Base-by-base conservation (phyloP, 225 moss, liverwort and hornwort genomes). In the Neckera pumila region DNA sequence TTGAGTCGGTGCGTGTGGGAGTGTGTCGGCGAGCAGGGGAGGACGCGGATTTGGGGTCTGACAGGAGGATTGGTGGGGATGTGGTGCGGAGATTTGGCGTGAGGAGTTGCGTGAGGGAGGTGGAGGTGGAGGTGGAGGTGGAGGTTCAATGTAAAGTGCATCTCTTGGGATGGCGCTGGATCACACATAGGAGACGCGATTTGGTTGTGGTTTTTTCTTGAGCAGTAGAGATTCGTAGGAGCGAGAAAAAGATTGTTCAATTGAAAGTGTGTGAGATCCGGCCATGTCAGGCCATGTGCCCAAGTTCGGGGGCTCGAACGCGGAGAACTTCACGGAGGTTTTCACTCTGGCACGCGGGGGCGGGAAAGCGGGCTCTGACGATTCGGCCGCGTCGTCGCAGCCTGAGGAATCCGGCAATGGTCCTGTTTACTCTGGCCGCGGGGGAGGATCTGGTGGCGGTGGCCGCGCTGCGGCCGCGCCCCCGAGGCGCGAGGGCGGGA, bases 221-320 rank as follows among this genome's bases (percentile, higher is more conserved):
- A 54, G 86, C n/a, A 42, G 30, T 74, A 19, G 38, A 59, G 76
- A 82, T 82, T 87, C 63, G 63, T 73, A 12, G 62, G 62, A 51
- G 76, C 19, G 61, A 38, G 85, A 21, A 49, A 49, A 30, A 63
- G 42, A 51, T n/a, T 27, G 43, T n/a, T 61, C 70, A n/a, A 70
- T 80, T 80, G 84, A 23, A 12, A 30, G 67, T 26, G 67, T 26
- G 54, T 16, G 78, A 87, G 83, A 81, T 79, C 53, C 79, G 79
- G 87, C 42, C n/a, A 92, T 92, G 92, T 71, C 90, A 64, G 92
- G 92, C 10, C 92, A 81, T 82, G 92, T 89, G 81, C 92, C 92
- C 28, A 89, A 92, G 90, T 90, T 73, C 28, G 87, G 77, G 38
- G 84, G 34, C 20, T 33, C 74, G 12, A 86, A 89, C 84, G 87